Conservation (phyloP, 306 rosid genomes). For the Medicago ruthenica region DNA sequence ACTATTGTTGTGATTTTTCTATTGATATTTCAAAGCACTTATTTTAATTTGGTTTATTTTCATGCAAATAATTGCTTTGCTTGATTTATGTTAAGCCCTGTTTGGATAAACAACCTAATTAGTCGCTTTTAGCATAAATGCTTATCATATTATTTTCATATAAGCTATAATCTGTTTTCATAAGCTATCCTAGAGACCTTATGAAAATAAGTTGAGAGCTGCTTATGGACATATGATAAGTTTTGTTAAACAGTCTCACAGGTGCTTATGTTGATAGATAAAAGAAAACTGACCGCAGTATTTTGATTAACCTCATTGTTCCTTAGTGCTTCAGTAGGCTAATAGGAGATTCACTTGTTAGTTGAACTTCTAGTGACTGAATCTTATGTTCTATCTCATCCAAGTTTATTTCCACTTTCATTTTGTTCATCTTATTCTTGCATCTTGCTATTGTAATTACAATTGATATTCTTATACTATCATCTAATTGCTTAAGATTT, state of each 20-base stretch:
- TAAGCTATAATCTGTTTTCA: not conserved
- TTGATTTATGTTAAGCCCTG: not conserved
- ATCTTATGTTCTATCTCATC: constrained; percentile 3
- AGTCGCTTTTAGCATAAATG: not conserved
- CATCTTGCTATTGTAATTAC: constrained; percentile 5
- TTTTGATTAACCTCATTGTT: constrained; percentile 21
- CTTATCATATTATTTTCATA: not conserved
- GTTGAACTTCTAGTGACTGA: constrained; percentile 2
- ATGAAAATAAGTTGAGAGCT: not conserved
- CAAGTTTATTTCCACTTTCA: not conserved
- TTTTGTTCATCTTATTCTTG: not conserved
- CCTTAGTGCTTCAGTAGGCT: constrained; percentile 20
- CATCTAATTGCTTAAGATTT: constrained; percentile 19
- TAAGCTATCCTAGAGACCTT: not conserved
- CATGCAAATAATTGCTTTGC: constrained; percentile 19
- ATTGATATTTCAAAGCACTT: constrained; percentile 14
- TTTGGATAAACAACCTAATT: not conserved
- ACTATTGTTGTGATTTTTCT: constrained; percentile 31
- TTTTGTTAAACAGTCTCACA: not conserved
- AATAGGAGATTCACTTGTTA: constrained; percentile 5
- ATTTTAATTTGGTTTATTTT: constrained; percentile 23
- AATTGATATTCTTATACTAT: constrained; percentile 8
- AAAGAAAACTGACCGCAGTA: not conserved
- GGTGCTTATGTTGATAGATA: not conserved
- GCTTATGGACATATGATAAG: not conserved